phyloP scores from a whole-genome alignment of 2,329 filamentous ascomycete genomes.

The Fusarium transvaalense region DNA sequence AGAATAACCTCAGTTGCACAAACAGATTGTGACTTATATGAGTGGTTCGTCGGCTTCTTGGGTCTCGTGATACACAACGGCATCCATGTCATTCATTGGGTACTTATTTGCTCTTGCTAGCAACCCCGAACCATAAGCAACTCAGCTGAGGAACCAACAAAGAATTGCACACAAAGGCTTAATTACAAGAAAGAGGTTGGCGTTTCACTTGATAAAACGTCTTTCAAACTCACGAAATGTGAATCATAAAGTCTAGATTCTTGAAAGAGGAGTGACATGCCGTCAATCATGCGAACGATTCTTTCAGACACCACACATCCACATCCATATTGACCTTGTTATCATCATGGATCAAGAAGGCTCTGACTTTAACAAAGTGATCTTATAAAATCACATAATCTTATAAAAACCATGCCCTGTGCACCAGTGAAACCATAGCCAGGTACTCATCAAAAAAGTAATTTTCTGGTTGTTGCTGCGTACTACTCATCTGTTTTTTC shows the following conservation, averaged over 20 bases:
- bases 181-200: not conserved
- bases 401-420: not conserved
- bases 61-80: not conserved
- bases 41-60: not conserved
- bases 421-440: too few species aligned
- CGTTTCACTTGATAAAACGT: not conserved
- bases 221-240: not conserved
- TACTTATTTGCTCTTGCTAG: not conserved
- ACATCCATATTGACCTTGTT: not conserved
- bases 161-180: not conserved
- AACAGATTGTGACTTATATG: not conserved
- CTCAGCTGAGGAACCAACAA: not conserved
- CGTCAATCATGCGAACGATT: not conserved
- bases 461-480: too few species aligned
- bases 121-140: not conserved
- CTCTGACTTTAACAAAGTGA: not conserved
- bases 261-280: not conserved
- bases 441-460: too few species aligned
- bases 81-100: not conserved
- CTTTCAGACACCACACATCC: not conserved
- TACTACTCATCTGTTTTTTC: too few species aligned
- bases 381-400: not conserved
- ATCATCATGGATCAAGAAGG: not conserved
- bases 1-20: slow-evolving; percentile 1
- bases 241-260: not conserved